These are phyloP conservation scores for Amoeboaphelidium protococcarum DNA, from an alignment of 371 early-diverging fungal species.

Conservation along the genomic window DNA sequence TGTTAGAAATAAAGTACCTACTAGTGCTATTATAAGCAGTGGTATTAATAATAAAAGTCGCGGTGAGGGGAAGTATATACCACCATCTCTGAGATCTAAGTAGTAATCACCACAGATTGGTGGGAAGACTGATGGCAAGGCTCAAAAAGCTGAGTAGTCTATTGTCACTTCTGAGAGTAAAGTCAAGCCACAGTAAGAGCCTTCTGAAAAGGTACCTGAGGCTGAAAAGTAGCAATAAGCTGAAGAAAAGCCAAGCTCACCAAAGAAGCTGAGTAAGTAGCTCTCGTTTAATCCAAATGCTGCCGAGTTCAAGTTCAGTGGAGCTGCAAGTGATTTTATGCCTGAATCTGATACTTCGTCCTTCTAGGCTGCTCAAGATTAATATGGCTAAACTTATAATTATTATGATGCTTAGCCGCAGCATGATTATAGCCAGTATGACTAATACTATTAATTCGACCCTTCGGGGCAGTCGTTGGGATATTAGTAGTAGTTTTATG, in stretches of 20 bases:
- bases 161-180: not conserved
- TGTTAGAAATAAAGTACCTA: conserved; percentile 9
- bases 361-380: no score
- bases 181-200: not conserved
- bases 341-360: no score
- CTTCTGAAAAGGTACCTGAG: not conserved
- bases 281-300: not conserved
- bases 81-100: not conserved
- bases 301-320: not conserved
- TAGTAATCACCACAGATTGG: not conserved
- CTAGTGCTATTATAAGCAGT: not conserved
- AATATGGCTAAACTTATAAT: no score
- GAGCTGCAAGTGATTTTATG: not conserved
- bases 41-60: not conserved
- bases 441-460: no score
- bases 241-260: not conserved
- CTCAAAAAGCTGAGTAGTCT: not conserved
- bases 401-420: no score
- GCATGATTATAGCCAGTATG: no score
- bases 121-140: not conserved
- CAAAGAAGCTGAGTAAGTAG: no score
- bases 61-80: not conserved
- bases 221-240: not conserved
- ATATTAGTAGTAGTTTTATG: no score
- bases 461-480: no score